Evolutionary conservation across 768 basidiomycete species (phyloP), one percentile per base, ranked within the genome.

Genomic region (Strobilomyces echinocephalus): DNA sequence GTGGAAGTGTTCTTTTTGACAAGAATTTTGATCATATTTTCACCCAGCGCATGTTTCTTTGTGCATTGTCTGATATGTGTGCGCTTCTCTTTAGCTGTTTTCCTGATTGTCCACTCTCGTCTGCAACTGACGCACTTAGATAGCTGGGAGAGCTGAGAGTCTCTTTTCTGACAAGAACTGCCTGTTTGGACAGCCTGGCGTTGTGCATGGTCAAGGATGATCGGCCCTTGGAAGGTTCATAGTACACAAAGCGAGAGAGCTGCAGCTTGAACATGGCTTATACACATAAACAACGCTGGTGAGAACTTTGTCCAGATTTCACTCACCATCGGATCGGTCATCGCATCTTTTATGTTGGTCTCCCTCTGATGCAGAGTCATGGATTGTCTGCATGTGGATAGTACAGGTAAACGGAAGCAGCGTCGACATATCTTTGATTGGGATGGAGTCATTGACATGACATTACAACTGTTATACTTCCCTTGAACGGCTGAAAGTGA

Each of bases 51-150:
- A 20, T 74, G 72, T 66, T 84, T 90, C 68, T 78, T 83, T 12
- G 85, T 81, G 65, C 91, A 93, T 7, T 74, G 71, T 47, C 75
- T 75, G 38, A 93, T 79, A 63, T 93, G 91, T 3, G 74, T 59
- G 63, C 79, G 67, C 66, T 93, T 93, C 61, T 85, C 81, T 15
- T 69, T 57, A 10, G 71, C 71, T 4, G 79, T 79, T 66, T 93
- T 93, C 50, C 79, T 76, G 12, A 79, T 71, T 4, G 87, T 91
- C 90, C 90, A 92, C 1, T 68, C 68, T 15, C 77, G 63, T 24
- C 81, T 79, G 58, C 89, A 91, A 35, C 78, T 75, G 41, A 89
- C 73, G 60, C 89, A 91, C 59, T 73, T 80, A 10, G 70, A 65
- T 2, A 91, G 63, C 24, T 64, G 76, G 2, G 64, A 63, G 6